These are phyloP conservation scores for Goffeauzyma gilvescens DNA, from an alignment of 768 basidiomycete genomes.

Conservation along the genomic window DNA sequence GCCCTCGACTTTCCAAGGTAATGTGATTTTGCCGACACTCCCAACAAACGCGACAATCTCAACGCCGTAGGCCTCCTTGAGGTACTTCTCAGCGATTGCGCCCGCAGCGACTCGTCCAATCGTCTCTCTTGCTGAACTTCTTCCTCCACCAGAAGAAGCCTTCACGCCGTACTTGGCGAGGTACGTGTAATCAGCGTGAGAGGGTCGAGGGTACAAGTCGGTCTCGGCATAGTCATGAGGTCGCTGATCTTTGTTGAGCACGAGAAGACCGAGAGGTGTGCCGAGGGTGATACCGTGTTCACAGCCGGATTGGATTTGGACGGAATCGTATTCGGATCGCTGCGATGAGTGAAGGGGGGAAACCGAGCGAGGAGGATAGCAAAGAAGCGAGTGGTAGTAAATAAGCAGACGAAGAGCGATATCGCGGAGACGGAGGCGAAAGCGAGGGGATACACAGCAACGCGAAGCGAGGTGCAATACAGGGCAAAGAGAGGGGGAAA, in stretches of 20 bases:
- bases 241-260: slow-evolving; percentile 93
- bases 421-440: too few species aligned
- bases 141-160: slow-evolving; percentile 87
- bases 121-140: slow-evolving; percentile 88
- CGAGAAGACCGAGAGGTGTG: slow-evolving; percentile 89
- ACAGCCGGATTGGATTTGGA: slow-evolving; percentile 77
- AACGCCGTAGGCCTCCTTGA: slow-evolving; percentile 65
- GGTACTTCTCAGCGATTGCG: slow-evolving; percentile 90
- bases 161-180: slow-evolving; percentile 93
- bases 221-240: slow-evolving; percentile 98
- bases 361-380: too few species aligned
- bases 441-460: too few species aligned
- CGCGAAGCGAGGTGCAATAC: too few species aligned
- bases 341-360: slow-evolving; percentile 23
- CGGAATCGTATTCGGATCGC: slow-evolving; percentile 90
- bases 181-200: slow-evolving; percentile 95
- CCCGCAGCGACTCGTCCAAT: slow-evolving; percentile 98
- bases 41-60: slow-evolving; percentile 95
- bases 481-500: neutral
- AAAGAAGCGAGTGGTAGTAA: too few species aligned
- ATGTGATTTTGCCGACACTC: slow-evolving; percentile 81
- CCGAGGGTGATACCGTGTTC: slow-evolving; percentile 91
- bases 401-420: too few species aligned
- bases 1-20: slow-evolving; percentile 35
- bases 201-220: slow-evolving; percentile 87